A percentile compares a stretch with the other conserved stretches of the same genome.
These are phyloP conservation scores for Melanogaster broomeanus DNA, from an alignment of 768 basidiomycete genomes.

Conservation along the genomic window DNA sequence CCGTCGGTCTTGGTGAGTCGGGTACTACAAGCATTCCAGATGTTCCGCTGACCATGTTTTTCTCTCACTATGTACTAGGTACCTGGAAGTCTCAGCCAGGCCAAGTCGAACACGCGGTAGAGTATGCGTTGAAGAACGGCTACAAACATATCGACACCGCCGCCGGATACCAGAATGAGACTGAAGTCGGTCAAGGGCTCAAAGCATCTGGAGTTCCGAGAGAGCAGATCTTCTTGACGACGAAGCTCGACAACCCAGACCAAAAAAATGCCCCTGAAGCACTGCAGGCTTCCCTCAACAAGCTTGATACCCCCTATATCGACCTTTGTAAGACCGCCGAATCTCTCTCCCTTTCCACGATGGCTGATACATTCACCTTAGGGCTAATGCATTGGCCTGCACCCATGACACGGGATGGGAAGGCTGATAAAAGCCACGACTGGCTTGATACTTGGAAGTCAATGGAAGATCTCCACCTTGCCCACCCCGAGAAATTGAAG, in stretches of 20 bases:
- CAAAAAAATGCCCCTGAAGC: constrained; percentile 60
- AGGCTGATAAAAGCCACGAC: constrained; percentile 54
- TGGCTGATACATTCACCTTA: constrained; percentile 18
- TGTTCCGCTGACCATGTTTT: background rate
- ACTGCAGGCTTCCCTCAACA: constrained; percentile 67
- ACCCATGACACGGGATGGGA: constrained; percentile 59
- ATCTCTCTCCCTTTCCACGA: background rate
- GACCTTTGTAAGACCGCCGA: constrained; percentile 61
- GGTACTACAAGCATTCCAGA: background rate
- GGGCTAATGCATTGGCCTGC: constrained; percentile 87
- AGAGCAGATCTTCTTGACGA: constrained; percentile 77
- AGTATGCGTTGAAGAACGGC: constrained; percentile 69
- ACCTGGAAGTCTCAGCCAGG: constrained; percentile 80
- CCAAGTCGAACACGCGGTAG: constrained; percentile 72
- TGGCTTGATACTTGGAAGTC: constrained; percentile 80
- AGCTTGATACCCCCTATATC: constrained; percentile 73
- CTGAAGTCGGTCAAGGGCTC: constrained; percentile 82
- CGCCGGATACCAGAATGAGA: constrained; percentile 70
- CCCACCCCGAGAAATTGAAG: constrained; percentile 68
- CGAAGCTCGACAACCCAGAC: constrained; percentile 66
- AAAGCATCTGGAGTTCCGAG: constrained; percentile 71
- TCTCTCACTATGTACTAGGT: constrained; percentile 43
- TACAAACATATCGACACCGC: constrained; percentile 78
- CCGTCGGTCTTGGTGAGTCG: constrained; percentile 60
- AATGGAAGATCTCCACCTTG: constrained; percentile 70